Evolutionary conservation across 192 early-diverging fungal species (phyloP), one percentile per base, ranked within the genome.

Genomic region (Coemansia sp.): DNA sequence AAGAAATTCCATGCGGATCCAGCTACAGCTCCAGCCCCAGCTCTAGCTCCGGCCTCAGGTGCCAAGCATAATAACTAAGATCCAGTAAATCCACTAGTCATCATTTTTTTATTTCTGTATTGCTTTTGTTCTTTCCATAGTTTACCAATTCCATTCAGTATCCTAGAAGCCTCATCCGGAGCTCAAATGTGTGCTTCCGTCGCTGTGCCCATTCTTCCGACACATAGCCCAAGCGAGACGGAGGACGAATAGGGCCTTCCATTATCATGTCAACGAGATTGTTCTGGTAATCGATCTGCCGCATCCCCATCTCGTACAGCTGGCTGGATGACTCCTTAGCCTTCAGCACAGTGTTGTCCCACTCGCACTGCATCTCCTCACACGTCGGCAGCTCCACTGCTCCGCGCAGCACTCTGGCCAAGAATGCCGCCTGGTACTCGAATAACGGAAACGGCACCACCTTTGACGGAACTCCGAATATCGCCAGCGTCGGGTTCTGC

Each of bases 401-500:
- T 9, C 74, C 81, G 16, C 65, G 72, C 59, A 74, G 80, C 25
- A 76, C 63, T 11, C 81, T 77, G 0, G 85, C 83, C 7, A 86
- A 55, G 20, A 79, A 77, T 46, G 72, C 63, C 7, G 85, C 74
- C 74, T 90, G 89, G 8, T 80, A 67, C 76, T 89, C 87, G 57
- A 78, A 85, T 0, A 91, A 57, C 5, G 88, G 88, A 41, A 91
- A 85, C 53, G 90, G 89, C 16, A 75, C 77, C 0, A 88, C 70
- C 13, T 75, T 83, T 46, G 71, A 74, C 7, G 90, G 90, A 6
- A 89, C 37, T 0, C 87, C 88, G 7, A 91, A 49, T 43, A 91
- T 86, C 2, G 81, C 80, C 10, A 90, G 70, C 0, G 85, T 79
- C 7, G 85, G 83, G 66, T 89, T 86, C 12, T 64, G 44, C 6